These are phyloP conservation scores for Fraxinus albicans DNA, from an alignment of 305 asterid genomes.

Conservation along the genomic window DNA sequence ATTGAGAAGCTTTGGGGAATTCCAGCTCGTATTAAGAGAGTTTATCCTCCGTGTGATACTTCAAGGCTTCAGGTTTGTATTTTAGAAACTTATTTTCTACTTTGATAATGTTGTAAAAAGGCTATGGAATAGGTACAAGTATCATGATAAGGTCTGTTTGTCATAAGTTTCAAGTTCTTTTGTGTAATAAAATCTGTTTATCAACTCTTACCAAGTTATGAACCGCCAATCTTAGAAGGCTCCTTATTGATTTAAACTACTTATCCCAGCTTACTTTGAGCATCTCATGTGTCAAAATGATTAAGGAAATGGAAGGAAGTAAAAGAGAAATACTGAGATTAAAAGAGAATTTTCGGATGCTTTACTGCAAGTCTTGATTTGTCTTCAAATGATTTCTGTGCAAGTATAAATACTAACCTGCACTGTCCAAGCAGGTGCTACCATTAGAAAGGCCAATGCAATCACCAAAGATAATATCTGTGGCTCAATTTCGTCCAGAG, in stretches of 20 bases:
- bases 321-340: neutral
- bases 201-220: neutral
- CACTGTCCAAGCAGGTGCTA: conserved; percentile 41
- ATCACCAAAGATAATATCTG: conserved; percentile 50
- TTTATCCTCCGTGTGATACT: conserved; percentile 97
- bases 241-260: neutral
- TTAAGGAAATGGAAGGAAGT: neutral
- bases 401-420: conserved; percentile 21
- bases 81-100: conserved; percentile 17
- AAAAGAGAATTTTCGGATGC: neutral
- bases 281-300: neutral
- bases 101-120: neutral
- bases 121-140: neutral
- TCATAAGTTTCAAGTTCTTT: neutral
- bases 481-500: conserved; percentile 71
- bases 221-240: neutral
- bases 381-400: neutral
- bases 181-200: neutral
- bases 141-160: neutral
- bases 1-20: conserved; percentile 90
- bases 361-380: neutral
- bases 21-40: conserved; percentile 62
- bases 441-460: conserved; percentile 46
- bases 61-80: conserved; percentile 77
- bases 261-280: conserved; percentile 1